These are phyloP conservation scores for Brassica balearica DNA, from an alignment of 441 rosid species.

Conservation along the genomic window DNA sequence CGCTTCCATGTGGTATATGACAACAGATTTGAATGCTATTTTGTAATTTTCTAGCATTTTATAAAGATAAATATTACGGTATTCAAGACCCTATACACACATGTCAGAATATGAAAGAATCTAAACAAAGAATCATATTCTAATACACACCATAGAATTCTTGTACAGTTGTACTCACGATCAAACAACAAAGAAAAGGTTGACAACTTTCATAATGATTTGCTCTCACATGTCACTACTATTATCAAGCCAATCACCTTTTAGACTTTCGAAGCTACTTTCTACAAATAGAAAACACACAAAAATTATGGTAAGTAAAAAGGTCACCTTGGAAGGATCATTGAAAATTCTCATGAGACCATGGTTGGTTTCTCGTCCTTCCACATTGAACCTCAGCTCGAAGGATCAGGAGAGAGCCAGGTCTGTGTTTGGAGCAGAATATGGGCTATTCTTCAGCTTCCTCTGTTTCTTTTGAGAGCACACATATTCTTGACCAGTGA, in stretches of 20 bases:
- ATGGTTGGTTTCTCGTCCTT: not conserved
- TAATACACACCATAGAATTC: not conserved
- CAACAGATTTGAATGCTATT: not conserved
- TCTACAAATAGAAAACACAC: not conserved
- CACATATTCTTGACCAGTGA: conserved; percentile 93
- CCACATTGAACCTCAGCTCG: not conserved
- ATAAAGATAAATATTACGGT: not conserved
- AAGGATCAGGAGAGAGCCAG: not conserved
- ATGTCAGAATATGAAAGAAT: not conserved
- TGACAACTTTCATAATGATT: not conserved
- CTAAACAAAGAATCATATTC: not conserved
- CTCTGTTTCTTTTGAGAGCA: conserved; percentile 66
- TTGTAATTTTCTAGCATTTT: too few species aligned
- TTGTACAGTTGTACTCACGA: not conserved
- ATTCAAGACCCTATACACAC: not conserved
- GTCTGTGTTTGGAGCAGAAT: not conserved
- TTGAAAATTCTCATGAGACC: not conserved
- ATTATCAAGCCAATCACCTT: not conserved
- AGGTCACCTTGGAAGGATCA: not conserved
- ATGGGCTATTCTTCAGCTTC: conserved; percentile 36
- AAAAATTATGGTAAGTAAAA: not conserved
- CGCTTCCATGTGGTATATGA: conserved; percentile 26
- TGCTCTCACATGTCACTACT: not conserved
- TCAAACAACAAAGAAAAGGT: not conserved
- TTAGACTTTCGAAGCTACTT: not conserved